These are phyloP conservation scores for Cercospora nicotianae DNA, from an alignment of 2,329 filamentous ascomycete species.

Conservation along the genomic window DNA sequence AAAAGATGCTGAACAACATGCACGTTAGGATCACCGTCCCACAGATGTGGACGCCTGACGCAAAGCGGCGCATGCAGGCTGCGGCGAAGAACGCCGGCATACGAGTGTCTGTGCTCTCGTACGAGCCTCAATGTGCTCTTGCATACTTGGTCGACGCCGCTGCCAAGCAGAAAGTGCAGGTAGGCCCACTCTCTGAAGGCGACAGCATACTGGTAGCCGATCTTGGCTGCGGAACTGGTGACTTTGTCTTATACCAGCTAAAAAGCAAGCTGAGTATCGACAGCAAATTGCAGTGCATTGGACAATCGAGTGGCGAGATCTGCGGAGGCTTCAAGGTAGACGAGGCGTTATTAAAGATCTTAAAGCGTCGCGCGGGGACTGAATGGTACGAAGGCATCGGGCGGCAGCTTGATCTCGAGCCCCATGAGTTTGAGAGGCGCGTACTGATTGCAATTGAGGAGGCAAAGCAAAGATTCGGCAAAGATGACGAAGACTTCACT, in stretches of 20 bases:
- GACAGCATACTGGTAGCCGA: constrained; percentile 9
- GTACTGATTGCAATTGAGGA: constrained; percentile 10
- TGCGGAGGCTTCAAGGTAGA: constrained; percentile 20
- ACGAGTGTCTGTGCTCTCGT: constrained; percentile 11
- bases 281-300: constrained; percentile 14
- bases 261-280: background rate
- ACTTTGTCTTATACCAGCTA: constrained; percentile 6
- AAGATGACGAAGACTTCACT: background rate
- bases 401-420: background rate
- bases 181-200: constrained; percentile 1
- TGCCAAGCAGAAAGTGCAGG: background rate
- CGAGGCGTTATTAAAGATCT: constrained; percentile 2
- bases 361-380: background rate
- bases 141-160: constrained; percentile 18
- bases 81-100: constrained; percentile 20
- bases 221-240: constrained; percentile 7
- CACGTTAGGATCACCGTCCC: constrained; percentile 17
- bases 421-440: constrained; percentile 15
- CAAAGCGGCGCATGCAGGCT: constrained; percentile 15
- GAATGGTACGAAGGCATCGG: background rate
- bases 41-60: constrained; percentile 19
- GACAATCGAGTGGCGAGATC: constrained; percentile 13
- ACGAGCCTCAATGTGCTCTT: constrained; percentile 22
- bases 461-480: constrained; percentile 8
- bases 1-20: constrained; percentile 2